Conservation (phyloP, 441 rosid species). For the Euphorbia corollata region DNA sequence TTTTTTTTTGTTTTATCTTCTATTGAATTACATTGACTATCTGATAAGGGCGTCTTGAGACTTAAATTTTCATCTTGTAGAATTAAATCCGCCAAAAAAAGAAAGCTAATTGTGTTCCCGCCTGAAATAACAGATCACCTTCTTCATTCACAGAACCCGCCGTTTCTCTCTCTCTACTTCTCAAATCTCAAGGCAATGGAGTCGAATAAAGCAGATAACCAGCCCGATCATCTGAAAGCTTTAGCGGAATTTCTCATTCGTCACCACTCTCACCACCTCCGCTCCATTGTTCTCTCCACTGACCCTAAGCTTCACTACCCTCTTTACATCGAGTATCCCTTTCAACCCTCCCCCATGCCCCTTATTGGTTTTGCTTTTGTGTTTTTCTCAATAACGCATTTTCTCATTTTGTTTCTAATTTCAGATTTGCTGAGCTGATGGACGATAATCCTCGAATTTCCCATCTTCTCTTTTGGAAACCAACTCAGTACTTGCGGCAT, state of each 20-base stretch:
- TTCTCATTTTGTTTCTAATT: neutral
- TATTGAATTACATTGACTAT: too few species aligned
- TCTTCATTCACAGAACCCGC: neutral
- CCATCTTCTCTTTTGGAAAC: conserved; percentile 52
- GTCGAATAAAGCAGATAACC: conserved; percentile 23
- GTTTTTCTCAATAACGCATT: neutral
- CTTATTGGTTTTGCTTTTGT: neutral
- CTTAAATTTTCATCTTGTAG: too few species aligned
- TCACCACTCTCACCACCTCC: conserved; percentile 52
- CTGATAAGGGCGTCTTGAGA: too few species aligned
- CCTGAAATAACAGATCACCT: neutral
- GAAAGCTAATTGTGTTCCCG: neutral
- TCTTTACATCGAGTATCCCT: conserved; percentile 51
- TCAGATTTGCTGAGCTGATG: conserved; percentile 68
- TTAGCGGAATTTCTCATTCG: conserved; percentile 54
- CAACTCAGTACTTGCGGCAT: conserved; percentile 42
- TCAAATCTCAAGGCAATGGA: conserved; percentile 6
- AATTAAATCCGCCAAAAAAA: too few species aligned
- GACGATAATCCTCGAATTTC: conserved; percentile 59
- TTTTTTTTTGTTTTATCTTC: too few species aligned
- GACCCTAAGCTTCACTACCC: conserved; percentile 77
- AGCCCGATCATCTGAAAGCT: conserved; percentile 28
- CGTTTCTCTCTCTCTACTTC: neutral
- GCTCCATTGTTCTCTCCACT: conserved; percentile 48
- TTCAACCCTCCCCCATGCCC: neutral